These are phyloP conservation scores for Aspergillus ibericus DNA, from an alignment of 2,329 filamentous ascomycete genomes.

Conservation along the genomic window DNA sequence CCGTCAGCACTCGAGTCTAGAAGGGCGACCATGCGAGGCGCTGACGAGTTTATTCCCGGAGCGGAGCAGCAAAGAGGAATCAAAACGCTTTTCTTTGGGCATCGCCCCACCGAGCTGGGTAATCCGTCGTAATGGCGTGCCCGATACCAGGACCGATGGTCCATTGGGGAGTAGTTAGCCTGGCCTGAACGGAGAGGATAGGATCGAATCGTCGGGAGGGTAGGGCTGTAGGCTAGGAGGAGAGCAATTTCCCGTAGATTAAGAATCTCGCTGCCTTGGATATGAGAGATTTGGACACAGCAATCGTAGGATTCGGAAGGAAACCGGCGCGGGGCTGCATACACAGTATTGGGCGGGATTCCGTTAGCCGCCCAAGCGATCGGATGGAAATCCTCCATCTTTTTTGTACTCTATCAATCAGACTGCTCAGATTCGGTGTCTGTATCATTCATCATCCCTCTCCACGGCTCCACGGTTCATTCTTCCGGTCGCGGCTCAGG, in stretches of 20 bases:
- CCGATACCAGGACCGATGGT: no score
- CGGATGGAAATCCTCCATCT: no score
- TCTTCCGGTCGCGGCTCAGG: no score
- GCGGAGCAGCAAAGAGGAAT: background rate
- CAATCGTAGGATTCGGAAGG: background rate
- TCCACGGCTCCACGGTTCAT: no score
- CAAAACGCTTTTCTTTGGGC: background rate
- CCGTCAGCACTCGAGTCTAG: background rate
- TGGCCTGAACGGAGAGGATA: no score
- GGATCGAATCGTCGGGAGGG: no score
- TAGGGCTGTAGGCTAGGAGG: no score
- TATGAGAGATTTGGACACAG: background rate
- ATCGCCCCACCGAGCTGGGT: background rate
- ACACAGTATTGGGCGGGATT: background rate
- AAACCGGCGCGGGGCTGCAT: constrained; percentile 2
- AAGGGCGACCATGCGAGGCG: constrained; percentile 1
- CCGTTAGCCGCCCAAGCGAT: background rate
- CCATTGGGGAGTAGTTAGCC: no score
- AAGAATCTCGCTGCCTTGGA: constrained; percentile 10
- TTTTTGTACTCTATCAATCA: no score
- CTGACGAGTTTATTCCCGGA: constrained; percentile 1
- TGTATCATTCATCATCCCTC: no score
- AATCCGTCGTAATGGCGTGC: background rate
- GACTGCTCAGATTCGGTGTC: no score
- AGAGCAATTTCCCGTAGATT: no score